Evolutionary conservation across 768 basidiomycete species (phyloP).

Genomic region (Lepiota brunneoincarnata): DNA sequence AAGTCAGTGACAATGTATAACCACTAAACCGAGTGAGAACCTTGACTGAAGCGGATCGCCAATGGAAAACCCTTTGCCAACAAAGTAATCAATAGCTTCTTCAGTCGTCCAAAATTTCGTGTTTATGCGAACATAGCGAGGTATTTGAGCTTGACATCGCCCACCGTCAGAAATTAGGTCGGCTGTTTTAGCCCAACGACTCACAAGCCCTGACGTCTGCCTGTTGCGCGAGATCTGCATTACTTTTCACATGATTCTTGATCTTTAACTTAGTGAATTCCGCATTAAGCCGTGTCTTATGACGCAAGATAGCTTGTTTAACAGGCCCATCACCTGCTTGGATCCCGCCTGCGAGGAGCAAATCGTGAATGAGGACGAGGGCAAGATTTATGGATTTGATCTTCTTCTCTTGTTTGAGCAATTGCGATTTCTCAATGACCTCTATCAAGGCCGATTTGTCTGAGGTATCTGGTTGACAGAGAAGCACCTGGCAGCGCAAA

Average conservation of each 20-base stretch:
- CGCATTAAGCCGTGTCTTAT: constrained; percentile 85
- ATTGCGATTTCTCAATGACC: constrained; percentile 62
- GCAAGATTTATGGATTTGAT: constrained; percentile 75
- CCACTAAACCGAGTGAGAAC: constrained; percentile 22
- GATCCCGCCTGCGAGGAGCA: constrained; percentile 80
- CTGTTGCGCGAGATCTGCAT: constrained; percentile 59
- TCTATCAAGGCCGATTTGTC: constrained; percentile 76
- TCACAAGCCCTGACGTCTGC: constrained; percentile 66
- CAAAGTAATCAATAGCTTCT: constrained; percentile 59
- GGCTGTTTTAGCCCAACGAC: constrained; percentile 9
- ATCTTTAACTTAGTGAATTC: constrained; percentile 86
- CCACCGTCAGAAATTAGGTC: constrained; percentile 11
- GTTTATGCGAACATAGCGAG: constrained; percentile 86
- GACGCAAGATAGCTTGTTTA: constrained; percentile 82
- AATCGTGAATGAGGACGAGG: constrained; percentile 87
- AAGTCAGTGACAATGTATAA: constrained; percentile 6
- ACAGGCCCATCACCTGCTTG: constrained; percentile 89
- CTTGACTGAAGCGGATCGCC: constrained; percentile 51
- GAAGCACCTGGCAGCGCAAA: constrained; percentile 4
- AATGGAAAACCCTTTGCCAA: constrained; percentile 51
- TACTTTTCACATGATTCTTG: constrained; percentile 63
- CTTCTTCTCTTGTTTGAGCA: constrained; percentile 76
- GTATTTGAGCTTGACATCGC: constrained; percentile 54
- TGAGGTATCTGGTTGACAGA: constrained; percentile 28
- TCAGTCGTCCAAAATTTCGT: constrained; percentile 63